Evolutionary conservation across 345 rosid species (phyloP).

Genomic region (Melaleuca quinquenervia): DNA sequence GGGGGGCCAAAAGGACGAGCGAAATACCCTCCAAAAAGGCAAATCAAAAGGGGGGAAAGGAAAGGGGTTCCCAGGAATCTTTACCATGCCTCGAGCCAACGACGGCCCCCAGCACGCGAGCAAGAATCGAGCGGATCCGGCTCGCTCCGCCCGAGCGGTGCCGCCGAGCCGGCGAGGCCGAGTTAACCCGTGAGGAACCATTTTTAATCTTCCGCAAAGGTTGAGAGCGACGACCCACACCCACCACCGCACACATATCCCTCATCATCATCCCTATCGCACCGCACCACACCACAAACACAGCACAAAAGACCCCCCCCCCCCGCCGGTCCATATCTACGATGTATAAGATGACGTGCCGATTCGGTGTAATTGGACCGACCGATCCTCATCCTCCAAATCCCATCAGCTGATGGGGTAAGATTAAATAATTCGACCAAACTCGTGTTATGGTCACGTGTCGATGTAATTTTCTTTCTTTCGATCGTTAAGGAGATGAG

Average conservation of each 20-base stretch:
- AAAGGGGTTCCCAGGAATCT: background rate
- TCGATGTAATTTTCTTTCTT: background rate
- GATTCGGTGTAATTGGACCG: background rate
- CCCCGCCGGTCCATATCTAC: background rate
- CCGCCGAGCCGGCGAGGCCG: too few relatives aligned
- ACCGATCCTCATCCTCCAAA: background rate
- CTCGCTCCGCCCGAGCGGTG: too few relatives aligned
- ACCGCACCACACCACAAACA: background rate
- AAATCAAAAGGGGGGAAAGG: background rate
- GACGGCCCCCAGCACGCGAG: background rate
- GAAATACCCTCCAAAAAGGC: background rate
- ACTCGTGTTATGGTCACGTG: rapidly evolving
- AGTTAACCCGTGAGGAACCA: background rate
- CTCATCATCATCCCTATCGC: background rate
- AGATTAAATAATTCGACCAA: background rate
- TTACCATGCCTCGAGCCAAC: background rate
- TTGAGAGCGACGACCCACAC: conserved; percentile 43
- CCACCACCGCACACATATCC: conserved; percentile 31
- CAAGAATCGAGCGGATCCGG: background rate
- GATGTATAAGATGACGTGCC: too few relatives aligned
- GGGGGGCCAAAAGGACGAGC: background rate
- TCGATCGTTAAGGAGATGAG: rapidly evolving
- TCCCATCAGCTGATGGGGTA: rapidly evolving
- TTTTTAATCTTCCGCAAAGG: conserved; percentile 22
- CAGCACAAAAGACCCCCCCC: too few relatives aligned